Evolutionary conservation across 208 protist species (phyloP), one percentile per base, ranked within the genome.

Genomic region (Trypanosomatidae sp.): DNA sequence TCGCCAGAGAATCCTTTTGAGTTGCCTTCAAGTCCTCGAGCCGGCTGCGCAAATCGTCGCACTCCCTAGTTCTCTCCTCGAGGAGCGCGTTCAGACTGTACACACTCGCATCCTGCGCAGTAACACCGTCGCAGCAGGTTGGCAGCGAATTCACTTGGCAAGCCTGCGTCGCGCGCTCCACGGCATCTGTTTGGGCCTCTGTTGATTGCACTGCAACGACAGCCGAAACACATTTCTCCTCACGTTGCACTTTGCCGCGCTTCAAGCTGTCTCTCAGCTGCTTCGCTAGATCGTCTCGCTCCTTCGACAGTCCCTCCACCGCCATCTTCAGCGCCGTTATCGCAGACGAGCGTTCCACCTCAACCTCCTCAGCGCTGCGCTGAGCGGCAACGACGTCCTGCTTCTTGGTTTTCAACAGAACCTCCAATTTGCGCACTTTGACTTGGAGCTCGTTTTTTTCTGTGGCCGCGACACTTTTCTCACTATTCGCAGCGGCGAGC

Each of bases 11-110:
- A 36, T 94, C 91, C 56, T 82, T 70, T 17, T 91, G 87, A 9
- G 85, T 69, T 2, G 74, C 76, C 15, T 66, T 83, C 59, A 93
- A 41, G 39, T 89, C 82, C 41, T 92, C 89, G 0, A 96, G 67
- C 9, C 74, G 64, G 13, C 70, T 80, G 8, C 89, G 80, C 13
- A 91, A 67, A 39, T 83, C 82, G 79, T 96, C 91, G 60, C 76
- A 86, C 71, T 94, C 89, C 9, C 84, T 71, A 6, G 85, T 90
- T 71, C 91, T 94, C 44, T 83, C 66, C 50, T 94, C 89, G 30
- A 96, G 65, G 15, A 74, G 46, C 0, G 56, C 25, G 5, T 28
- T 59, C 3, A 80, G 36, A 30, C 65, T 73, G 62, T 71, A 33
- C 17, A 56, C 28, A 1, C 62, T 30, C 3, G 33, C 13, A 41